phyloP scores from a whole-genome alignment of 148 eudicot species.

The Chenopodium suecicum region DNA sequence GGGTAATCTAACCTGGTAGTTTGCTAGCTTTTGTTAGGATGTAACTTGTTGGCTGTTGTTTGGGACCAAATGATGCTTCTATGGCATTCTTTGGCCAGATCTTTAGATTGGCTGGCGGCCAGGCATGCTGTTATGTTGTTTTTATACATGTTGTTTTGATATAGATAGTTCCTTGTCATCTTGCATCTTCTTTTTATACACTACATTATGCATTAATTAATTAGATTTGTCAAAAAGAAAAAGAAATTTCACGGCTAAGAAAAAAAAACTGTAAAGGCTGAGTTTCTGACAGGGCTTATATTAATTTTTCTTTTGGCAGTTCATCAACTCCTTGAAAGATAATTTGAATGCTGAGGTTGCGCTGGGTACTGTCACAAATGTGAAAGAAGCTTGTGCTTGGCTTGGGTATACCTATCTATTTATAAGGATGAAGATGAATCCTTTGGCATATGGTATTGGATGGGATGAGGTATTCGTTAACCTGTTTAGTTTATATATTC shows the following conservation, averaged over 20 bases:
- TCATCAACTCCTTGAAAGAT: constrained; percentile 92
- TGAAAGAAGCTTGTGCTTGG: constrained; percentile 99
- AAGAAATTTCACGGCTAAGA: neutral
- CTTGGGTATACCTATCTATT: constrained; percentile 98
- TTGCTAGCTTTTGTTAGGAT: neutral
- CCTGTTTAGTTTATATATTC: neutral
- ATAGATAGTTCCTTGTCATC: neutral
- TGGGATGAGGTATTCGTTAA: constrained; percentile 85
- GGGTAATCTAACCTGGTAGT: neutral
- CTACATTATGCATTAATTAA: neutral
- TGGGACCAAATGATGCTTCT: neutral
- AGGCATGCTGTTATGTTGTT: neutral
- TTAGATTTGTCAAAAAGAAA: neutral
- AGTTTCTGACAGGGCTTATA: neutral
- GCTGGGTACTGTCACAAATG: constrained; percentile 97
- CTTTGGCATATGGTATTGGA: constrained; percentile 97
- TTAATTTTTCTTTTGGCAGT: constrained; percentile 49
- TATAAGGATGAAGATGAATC: constrained; percentile 98
- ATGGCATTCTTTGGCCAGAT: neutral
- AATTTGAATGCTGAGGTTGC: constrained; percentile 99
- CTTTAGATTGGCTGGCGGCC: neutral
- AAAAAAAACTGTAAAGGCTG: neutral
- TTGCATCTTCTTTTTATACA: neutral
- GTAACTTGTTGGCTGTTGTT: neutral
- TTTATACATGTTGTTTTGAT: neutral